Evolutionary conservation across 352 stramenopile species (phyloP), one percentile per base, ranked within the genome.

Genomic region (Globisporangium iwayamae): DNA sequence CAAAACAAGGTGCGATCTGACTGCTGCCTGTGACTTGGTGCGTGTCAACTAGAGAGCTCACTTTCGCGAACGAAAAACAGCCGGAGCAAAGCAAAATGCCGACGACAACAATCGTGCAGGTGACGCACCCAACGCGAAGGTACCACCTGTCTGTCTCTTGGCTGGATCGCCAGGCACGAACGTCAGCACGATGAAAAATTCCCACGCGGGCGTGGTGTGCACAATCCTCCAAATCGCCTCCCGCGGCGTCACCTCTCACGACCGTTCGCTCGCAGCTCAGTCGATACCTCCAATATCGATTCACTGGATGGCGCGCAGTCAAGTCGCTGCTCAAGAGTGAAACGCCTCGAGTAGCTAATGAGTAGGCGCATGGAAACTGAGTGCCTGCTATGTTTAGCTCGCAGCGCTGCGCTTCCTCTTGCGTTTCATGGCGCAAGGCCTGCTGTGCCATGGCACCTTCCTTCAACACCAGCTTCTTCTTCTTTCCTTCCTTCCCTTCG

Each of bases 1-100:
- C 25, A 36, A 36, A 36, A 8, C 32, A 36, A 36, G 32, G 32
- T 36, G 32, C 36, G 10, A 41, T 16, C 11, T 11, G 9, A 41
- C 9, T 16, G 11, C 11, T 4, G 9, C 9, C 1, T 36, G 30
- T 48, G 13, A 41, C 55, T 48, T 38, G 13, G 36, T 36, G 56
- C 16, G 56, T 32, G 56, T 62, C 56, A 62, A 41, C 34, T 16
- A 8, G 25, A 10, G 38, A 61, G 55, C 36, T 41, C 55, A 51
- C 55, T 25, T 25, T 47, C n/a, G 55, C 39, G 10, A 61, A 61
- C 55, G 55, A 61, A 61, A 46, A 59, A 47, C 9, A 39, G 16
- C 52, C 9, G 32, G 52, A 46, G 28, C 54, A 36, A 36, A 46
- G 28, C 54, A 36, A 36, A 41, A 11, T 41, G 8, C 10, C 36